These are phyloP conservation scores for Moesziomyces antarcticus DNA, from an alignment of 1,284 basidiomycete genomes.

Conservation along the genomic window DNA sequence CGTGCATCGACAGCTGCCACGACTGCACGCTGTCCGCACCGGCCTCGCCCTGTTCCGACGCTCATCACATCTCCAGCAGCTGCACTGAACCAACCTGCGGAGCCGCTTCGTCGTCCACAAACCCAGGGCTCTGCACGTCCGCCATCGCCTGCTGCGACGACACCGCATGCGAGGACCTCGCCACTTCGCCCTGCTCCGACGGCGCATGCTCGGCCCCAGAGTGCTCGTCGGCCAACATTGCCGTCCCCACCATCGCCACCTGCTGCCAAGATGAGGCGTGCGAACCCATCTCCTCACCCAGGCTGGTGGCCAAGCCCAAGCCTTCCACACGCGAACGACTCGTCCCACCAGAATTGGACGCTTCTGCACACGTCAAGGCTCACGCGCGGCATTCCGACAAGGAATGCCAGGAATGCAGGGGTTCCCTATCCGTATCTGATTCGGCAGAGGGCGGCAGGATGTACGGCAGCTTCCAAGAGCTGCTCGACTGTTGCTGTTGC, in stretches of 20 bases:
- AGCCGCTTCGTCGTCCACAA: slow-evolving; percentile 25
- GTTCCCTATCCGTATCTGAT: slow-evolving; percentile 13
- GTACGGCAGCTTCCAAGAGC: slow-evolving; percentile 50
- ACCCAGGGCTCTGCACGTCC: slow-evolving; percentile 7
- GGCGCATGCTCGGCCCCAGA: slow-evolving; percentile 16
- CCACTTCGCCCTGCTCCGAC: slow-evolving; percentile 22
- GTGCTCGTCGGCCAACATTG: slow-evolving; percentile 23
- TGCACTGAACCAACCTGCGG: slow-evolving; percentile 36
- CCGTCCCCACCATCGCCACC: slow-evolving; percentile 17
- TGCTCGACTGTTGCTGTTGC: slow-evolving; percentile 50
- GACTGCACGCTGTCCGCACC: slow-evolving; percentile 16
- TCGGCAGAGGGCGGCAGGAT: slow-evolving; percentile 23
- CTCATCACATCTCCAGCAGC: slow-evolving; percentile 32
- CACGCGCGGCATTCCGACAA: slow-evolving; percentile 7
- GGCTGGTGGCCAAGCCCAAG: not conserved
- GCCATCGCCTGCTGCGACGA: slow-evolving; percentile 32
- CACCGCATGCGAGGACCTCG: slow-evolving; percentile 13
- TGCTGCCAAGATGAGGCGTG: slow-evolving; percentile 36
- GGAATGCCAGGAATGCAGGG: slow-evolving; percentile 34
- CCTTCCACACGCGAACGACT: slow-evolving; percentile 6
- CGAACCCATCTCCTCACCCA: slow-evolving; percentile 10
- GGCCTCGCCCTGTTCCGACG: slow-evolving; percentile 34
- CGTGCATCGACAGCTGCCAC: slow-evolving; percentile 19
- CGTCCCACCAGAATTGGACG: slow-evolving; percentile 2
- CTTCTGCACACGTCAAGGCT: not conserved